Evolutionary conservation across 176 grass and related monocot genomes (phyloP).

Genomic region (Alopecurus myosuroides): DNA sequence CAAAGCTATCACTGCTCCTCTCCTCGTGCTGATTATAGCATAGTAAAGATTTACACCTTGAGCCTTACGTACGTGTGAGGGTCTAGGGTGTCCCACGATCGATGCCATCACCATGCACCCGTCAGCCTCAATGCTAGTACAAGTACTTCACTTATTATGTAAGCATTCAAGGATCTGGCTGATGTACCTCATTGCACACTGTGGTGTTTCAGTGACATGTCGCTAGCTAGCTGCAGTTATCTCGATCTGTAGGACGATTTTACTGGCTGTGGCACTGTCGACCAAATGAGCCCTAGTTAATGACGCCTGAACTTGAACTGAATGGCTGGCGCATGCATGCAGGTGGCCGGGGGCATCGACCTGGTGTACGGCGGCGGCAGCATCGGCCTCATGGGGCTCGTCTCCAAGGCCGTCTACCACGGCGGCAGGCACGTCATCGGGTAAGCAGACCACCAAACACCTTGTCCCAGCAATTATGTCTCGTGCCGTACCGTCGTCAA

Average conservation of each 20-base stretch:
- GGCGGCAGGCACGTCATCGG: slow-evolving; percentile 58
- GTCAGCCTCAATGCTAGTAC: too few species aligned
- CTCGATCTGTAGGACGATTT: not conserved
- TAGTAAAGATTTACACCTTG: not conserved
- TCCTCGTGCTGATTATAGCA: not conserved
- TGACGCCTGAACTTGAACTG: not conserved
- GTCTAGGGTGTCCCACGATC: too few species aligned
- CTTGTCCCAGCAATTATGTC: too few species aligned
- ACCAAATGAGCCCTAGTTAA: not conserved
- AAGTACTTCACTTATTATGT: too few species aligned
- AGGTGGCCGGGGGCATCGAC: slow-evolving; percentile 61
- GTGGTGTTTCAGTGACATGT: not conserved
- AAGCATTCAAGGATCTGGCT: too few species aligned
- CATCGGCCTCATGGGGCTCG: slow-evolving; percentile 58
- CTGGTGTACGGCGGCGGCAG: slow-evolving; percentile 69
- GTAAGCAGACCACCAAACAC: not conserved
- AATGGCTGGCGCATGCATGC: not conserved
- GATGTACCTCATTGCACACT: not conserved
- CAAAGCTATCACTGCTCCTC: not conserved
- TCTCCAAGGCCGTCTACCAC: slow-evolving; percentile 51
- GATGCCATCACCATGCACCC: too few species aligned
- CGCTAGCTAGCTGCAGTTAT: not conserved
- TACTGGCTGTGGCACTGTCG: not conserved
- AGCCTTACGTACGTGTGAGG: not conserved
- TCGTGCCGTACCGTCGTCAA: too few species aligned